Conservation (phyloP, 1,284 basidiomycete genomes). For the Trametes hirsuta region DNA sequence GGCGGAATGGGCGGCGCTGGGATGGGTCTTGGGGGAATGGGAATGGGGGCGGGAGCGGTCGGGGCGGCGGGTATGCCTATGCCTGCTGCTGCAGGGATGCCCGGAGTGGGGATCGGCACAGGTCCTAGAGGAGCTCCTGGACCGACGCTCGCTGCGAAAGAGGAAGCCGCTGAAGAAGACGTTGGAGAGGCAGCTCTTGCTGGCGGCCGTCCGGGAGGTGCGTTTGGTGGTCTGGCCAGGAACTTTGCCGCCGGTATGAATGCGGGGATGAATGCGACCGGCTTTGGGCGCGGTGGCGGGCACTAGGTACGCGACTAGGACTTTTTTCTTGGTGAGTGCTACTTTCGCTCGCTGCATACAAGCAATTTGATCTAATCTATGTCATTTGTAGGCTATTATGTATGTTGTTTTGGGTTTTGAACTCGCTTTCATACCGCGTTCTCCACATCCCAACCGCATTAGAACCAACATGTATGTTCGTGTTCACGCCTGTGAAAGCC, state of each 20-base stretch:
- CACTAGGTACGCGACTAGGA: neutral
- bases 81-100: neutral
- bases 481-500: too few species aligned
- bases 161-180: constrained; percentile 1
- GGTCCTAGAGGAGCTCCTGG: constrained; percentile 1
- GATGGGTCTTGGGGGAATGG: neutral
- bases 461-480: too few species aligned
- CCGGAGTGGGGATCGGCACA: neutral
- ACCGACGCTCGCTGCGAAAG: neutral
- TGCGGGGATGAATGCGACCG: constrained; percentile 8
- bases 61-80: neutral
- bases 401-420: too few species aligned
- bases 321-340: neutral
- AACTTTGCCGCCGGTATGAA: constrained; percentile 3
- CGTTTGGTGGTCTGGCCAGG: neutral
- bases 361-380: neutral
- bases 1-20: neutral
- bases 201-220: neutral
- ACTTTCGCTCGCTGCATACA: neutral
- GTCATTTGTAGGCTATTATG: neutral
- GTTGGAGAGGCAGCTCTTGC: neutral
- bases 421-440: too few species aligned
- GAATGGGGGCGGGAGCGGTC: neutral
- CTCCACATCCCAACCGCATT: too few species aligned
- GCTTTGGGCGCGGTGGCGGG: constrained; percentile 3